These are phyloP conservation scores for Auricularia heimuer DNA, from an alignment of 768 basidiomycete genomes.

Conservation along the genomic window DNA sequence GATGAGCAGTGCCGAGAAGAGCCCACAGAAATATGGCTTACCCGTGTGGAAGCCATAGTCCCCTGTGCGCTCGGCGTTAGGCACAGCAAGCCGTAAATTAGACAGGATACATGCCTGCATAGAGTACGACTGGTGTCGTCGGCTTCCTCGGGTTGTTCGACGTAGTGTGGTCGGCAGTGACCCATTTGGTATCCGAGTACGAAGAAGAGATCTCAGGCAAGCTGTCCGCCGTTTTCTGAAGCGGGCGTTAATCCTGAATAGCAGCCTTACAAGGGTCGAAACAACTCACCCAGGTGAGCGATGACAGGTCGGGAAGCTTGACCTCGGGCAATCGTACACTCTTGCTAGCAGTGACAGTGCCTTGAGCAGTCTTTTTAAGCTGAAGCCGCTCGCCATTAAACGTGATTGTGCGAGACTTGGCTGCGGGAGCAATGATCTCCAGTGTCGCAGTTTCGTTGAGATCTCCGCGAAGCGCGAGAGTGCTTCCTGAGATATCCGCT, in stretches of 20 bases:
- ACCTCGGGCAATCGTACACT: conserved; percentile 19
- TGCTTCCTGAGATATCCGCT: conserved; percentile 11
- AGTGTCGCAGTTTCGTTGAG: conserved; percentile 38
- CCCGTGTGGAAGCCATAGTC: conserved; percentile 18
- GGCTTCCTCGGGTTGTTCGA: conserved; percentile 67
- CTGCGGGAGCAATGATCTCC: conserved; percentile 33
- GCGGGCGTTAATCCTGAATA: background rate
- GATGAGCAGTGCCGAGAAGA: conserved; percentile 1
- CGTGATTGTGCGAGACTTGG: conserved; percentile 22
- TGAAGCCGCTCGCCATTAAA: conserved; percentile 32
- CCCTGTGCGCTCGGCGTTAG: background rate
- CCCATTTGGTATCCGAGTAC: conserved; percentile 61
- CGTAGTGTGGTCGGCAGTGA: conserved; percentile 56
- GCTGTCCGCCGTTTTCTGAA: conserved; percentile 58
- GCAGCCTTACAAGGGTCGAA: background rate
- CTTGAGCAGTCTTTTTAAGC: conserved; percentile 19
- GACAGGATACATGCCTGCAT: conserved; percentile 30
- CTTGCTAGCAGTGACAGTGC: conserved; percentile 11
- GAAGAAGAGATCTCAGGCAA: conserved; percentile 52
- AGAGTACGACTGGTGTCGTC: conserved; percentile 61
- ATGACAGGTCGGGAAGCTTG: conserved; percentile 25
- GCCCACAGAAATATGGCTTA: too few relatives aligned
- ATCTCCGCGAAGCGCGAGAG: conserved; percentile 29
- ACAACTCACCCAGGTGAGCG: background rate
- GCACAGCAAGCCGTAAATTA: too few relatives aligned